Evolutionary conservation across 2,329 filamentous ascomycete genomes (phyloP), one percentile per base, ranked within the genome.

Genomic region (Alternaria novae-zelandiae): DNA sequence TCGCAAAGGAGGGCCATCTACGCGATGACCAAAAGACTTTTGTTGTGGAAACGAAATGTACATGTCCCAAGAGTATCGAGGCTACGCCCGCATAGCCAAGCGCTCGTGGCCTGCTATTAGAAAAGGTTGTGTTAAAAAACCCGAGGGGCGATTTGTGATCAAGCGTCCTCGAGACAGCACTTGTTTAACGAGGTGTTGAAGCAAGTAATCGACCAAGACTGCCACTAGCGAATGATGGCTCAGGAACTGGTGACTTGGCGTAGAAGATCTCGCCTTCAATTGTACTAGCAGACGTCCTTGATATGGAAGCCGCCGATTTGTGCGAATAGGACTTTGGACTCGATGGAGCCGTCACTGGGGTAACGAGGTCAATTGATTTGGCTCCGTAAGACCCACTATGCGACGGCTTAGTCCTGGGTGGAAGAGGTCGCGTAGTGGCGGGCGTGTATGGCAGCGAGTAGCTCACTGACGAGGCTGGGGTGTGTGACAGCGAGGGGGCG

Each of bases 401-500:
- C 17, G 61, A 50, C 20, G 80, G 80, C 67, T 80, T 80, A 41
- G 76, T 80, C 66, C 80, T 75, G 6, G 78, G 79, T 43, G 77
- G 78, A 7, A 82, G 70, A 2, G 81, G 81, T 47, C 81, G 74
- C 12, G 69, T 76, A 32, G 68, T 70, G 28, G 74, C 76, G 4
- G 79, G 79, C 6, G 78, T 80, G 36, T 80, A 82, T 6, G 80
- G 78, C n/a, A 81, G 73, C 12, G 82, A 84, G 47, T 79, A 82
- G 70, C 81, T 82, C 57, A 81, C 70, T 8, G 82, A 82, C 8
- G 81, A 83, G 25, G 80, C 77, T 9, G 83, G 83, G 5, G 83
- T 83, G 68, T 84, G 81, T 28, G 80, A 80, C 50, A 84, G 76
- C 15, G 83, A 84, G 6, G 83, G 82, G 25, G 82, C 70, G 58